Evolutionary conservation across 257 asterid species (phyloP).

Genomic region (Ajuga chamaepitys): DNA sequence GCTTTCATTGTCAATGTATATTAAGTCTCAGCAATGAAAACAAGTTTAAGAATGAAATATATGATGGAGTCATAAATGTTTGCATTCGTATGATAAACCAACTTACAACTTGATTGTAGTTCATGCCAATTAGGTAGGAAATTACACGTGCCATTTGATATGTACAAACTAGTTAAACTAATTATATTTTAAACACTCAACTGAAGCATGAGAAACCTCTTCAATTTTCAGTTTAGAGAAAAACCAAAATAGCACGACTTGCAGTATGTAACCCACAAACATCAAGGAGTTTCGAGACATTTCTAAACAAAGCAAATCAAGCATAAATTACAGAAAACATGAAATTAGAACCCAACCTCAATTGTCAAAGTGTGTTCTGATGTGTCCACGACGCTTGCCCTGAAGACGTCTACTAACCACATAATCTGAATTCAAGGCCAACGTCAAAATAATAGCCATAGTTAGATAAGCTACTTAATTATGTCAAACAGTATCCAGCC

Average conservation of each 20-base stretch:
- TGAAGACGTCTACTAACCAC: constrained; percentile 75
- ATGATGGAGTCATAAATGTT: background rate
- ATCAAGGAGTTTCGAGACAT: background rate
- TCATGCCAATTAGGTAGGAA: background rate
- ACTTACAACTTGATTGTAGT: background rate
- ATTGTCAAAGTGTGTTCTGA: constrained; percentile 69
- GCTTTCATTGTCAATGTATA: background rate
- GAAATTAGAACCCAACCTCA: constrained; percentile 43
- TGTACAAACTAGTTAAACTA: background rate
- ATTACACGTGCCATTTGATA: background rate
- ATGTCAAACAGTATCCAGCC: background rate
- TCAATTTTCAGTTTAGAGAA: background rate
- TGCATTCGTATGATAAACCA: background rate
- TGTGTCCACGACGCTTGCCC: constrained; percentile 73
- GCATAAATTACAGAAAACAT: background rate
- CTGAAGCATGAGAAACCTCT: constrained; percentile 6
- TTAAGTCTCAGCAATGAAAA: background rate
- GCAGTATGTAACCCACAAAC: too few relatives aligned
- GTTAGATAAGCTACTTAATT: background rate
- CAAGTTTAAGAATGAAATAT: background rate
- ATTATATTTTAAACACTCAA: background rate
- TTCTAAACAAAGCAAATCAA: constrained; percentile 10
- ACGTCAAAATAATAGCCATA: background rate
- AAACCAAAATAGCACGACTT: background rate
- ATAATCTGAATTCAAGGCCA: constrained; percentile 48